phyloP scores from a whole-genome alignment of 2,329 filamentous ascomycete species.

The Fonsecaea erecta region DNA sequence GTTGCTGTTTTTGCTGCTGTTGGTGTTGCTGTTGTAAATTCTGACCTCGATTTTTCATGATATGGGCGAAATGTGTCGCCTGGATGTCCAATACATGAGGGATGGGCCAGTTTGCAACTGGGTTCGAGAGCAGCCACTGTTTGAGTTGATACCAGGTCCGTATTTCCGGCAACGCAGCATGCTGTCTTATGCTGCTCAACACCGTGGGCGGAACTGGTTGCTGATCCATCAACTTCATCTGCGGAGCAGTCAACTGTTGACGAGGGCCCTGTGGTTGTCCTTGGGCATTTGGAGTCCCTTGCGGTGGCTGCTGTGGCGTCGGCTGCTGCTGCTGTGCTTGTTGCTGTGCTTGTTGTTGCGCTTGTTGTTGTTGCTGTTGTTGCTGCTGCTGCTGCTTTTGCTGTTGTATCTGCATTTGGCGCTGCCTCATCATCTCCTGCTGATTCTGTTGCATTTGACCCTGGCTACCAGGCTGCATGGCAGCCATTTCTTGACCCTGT shows the following conservation, averaged over 20 bases:
- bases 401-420: conserved; percentile 34
- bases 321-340: too few species aligned
- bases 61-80: conserved; percentile 32
- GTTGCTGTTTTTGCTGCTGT: too few species aligned
- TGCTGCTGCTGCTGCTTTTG: conserved; percentile 42
- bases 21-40: conserved; percentile 26
- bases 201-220: conserved; percentile 29
- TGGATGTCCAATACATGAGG: conserved; percentile 32
- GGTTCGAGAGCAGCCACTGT: conserved; percentile 33
- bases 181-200: conserved; percentile 30
- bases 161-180: conserved; percentile 28
- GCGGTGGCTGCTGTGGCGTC: conserved; percentile 38
- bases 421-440: conserved; percentile 35
- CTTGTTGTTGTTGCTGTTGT: conserved; percentile 38
- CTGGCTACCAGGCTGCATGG: conserved; percentile 19
- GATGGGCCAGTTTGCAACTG: conserved; percentile 28
- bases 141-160: conserved; percentile 35
- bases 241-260: conserved; percentile 30
- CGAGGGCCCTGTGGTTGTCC: conserved; percentile 27
- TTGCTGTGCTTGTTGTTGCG: conserved; percentile 40
- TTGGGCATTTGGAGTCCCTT: conserved; percentile 33
- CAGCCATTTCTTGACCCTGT: conserved; percentile 25
- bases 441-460: conserved; percentile 31
- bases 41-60: conserved; percentile 31
- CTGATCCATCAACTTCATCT: conserved; percentile 36